Conservation (phyloP, 495 filamentous ascomycete genomes). For the Penicillium manginii region DNA sequence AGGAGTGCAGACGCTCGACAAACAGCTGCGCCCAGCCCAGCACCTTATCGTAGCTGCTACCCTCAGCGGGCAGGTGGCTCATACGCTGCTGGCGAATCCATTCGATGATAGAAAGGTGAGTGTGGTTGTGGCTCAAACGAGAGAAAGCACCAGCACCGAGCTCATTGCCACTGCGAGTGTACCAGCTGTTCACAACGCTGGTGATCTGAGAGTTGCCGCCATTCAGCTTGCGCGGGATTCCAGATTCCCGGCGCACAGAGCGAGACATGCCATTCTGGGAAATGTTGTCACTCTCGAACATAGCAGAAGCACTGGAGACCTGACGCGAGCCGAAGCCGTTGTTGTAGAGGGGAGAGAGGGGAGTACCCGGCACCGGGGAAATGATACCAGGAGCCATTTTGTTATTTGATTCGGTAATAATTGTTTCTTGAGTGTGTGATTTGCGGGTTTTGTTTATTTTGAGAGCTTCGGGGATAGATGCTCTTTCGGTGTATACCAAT, state of each 20-base stretch:
- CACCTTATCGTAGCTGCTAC: slow-evolving; percentile 44
- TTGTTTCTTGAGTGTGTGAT: neutral
- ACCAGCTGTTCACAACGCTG: slow-evolving; percentile 29
- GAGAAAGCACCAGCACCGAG: slow-evolving; percentile 21
- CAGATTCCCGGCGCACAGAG: slow-evolving; percentile 24
- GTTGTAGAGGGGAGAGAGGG: slow-evolving; percentile 24
- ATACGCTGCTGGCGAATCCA: slow-evolving; percentile 38
- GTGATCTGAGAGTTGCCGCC: slow-evolving; percentile 29
- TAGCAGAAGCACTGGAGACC: slow-evolving; percentile 23
- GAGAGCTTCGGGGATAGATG: slow-evolving; percentile 10
- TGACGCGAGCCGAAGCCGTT: slow-evolving; percentile 21
- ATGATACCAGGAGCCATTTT: slow-evolving; percentile 31
- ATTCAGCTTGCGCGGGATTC: slow-evolving; percentile 24
- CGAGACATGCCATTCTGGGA: slow-evolving; percentile 25
- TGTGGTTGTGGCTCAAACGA: slow-evolving; percentile 23
- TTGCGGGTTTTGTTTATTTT: neutral
- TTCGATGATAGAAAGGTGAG: slow-evolving; percentile 33
- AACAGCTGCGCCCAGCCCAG: slow-evolving; percentile 39
- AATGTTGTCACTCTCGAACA: slow-evolving; percentile 29
- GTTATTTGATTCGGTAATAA: neutral
- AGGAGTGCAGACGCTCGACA: slow-evolving; percentile 36
- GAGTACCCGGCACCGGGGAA: slow-evolving; percentile 27
- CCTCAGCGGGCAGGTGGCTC: slow-evolving; percentile 41
- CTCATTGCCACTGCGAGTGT: slow-evolving; percentile 32
- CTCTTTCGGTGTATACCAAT: slow-evolving; percentile 7